Evolutionary conservation across 1,284 basidiomycete species (phyloP), one percentile per base, ranked within the genome.

Genomic region (Schizopora paradoxa): DNA sequence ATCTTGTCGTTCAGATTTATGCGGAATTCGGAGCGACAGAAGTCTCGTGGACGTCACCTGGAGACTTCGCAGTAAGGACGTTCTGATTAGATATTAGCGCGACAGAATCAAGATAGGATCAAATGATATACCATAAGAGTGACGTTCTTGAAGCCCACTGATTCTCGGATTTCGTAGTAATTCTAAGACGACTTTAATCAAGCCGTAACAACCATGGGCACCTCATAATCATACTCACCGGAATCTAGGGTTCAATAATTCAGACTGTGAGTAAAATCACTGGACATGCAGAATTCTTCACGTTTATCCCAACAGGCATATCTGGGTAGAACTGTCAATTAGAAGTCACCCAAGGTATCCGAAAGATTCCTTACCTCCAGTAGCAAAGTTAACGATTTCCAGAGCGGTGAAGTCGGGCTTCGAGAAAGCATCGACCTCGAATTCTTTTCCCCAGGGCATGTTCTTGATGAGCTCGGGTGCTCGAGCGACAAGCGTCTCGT

Each of bases 351-450:
- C 7, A 38, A 10, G 26, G 14, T 1, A 18, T 14, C 26, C 33
- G n/a, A 10, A 16, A 19, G 22, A 39, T 25, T 8, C 53, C 67
- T 58, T 57, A 82, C 84, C 83, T 56, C 82, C 86, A 3, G 85
- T 90, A 13, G 86, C 82, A 56, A 91, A 90, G n/a, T 76, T 76
- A 35, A 88, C 72, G 28, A 89, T 77, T 56, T 89, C 82, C 49
- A 89, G 66, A 3, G 86, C 86, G 0, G 90, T 91, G 58, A 92
- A 92, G 58, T 91, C 90, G 2, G 89, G 89, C 60, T 87, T 87
- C 49, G 77, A 73, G 72, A 92, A 92, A 1, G 77, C 69, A 50
- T 89, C 84, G 22, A 90, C 86, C 59, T 92, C 90, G 52, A 84
- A 92, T 56, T 82, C 76, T 52, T 75, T 65, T 3, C 88, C 88